Evolutionary conservation across 768 basidiomycete species (phyloP).

Genomic region (Mycena vitilis): DNA sequence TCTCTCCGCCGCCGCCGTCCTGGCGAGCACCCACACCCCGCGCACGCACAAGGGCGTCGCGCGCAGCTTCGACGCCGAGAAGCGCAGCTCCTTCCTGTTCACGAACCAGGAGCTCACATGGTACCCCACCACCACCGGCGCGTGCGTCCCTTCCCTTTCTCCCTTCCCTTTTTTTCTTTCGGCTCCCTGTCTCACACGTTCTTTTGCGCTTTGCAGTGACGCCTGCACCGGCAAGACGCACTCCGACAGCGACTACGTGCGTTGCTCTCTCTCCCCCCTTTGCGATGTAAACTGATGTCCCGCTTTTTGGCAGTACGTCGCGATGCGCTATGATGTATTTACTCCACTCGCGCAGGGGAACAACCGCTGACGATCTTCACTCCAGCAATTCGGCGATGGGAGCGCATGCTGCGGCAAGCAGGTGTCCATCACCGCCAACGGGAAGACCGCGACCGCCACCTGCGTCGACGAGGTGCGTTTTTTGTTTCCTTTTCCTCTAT

Average conservation of each 20-base stretch:
- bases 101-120: slow-evolving; percentile 6
- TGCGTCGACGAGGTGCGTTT: slow-evolving; percentile 31
- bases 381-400: slow-evolving; percentile 27
- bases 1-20: slow-evolving; percentile 13
- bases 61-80: background rate
- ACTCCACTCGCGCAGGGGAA: background rate
- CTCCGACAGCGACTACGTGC: slow-evolving; percentile 9
- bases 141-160: background rate
- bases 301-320: slow-evolving; percentile 18
- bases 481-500: too few relatives aligned
- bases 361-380: background rate
- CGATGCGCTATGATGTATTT: slow-evolving; percentile 28
- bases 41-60: background rate
- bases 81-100: background rate
- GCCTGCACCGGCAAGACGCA: slow-evolving; percentile 17
- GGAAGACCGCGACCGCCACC: slow-evolving; percentile 29
- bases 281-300: background rate
- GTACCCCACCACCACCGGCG: slow-evolving; percentile 16
- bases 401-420: slow-evolving; percentile 27
- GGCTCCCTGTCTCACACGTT: too few relatives aligned
- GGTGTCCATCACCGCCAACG: slow-evolving; percentile 25
- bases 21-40: slow-evolving; percentile 8
- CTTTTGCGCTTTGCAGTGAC: background rate
- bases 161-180: background rate
- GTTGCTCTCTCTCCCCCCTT: background rate